Evolutionary conservation across 2,329 filamentous ascomycete species (phyloP).

Genomic region (Colletotrichum lini): DNA sequence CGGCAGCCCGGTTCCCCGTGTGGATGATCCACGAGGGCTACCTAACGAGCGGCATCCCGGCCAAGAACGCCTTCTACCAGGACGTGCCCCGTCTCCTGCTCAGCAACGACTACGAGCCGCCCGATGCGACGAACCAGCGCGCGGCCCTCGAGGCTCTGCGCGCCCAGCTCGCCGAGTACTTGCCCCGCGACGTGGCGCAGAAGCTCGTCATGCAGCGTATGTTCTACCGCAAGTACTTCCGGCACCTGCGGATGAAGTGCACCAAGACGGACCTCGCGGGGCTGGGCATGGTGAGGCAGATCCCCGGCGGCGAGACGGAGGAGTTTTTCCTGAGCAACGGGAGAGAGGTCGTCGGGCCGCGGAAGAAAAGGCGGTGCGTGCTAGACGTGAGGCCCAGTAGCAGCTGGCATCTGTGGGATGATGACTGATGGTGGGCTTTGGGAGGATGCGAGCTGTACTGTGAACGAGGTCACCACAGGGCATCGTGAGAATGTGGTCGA

Average conservation of each 20-base stretch:
- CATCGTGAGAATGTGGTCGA: too few species aligned
- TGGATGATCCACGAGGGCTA: slow-evolving; percentile 43
- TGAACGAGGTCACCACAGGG: too few species aligned
- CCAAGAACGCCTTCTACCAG: slow-evolving; percentile 37
- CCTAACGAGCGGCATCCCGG: slow-evolving; percentile 33
- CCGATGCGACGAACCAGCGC: slow-evolving; percentile 34
- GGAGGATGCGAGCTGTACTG: too few species aligned
- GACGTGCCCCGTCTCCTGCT: slow-evolving; percentile 34
- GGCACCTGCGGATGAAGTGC: slow-evolving; percentile 40
- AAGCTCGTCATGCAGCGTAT: slow-evolving; percentile 40
- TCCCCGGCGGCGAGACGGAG: slow-evolving; percentile 32
- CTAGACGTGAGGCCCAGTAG: slow-evolving; percentile 35
- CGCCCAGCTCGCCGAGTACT: slow-evolving; percentile 25
- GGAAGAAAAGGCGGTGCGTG: slow-evolving; percentile 27
- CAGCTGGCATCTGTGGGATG: slow-evolving; percentile 39
- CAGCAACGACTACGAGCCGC: slow-evolving; percentile 39
- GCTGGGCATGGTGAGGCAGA: slow-evolving; percentile 39
- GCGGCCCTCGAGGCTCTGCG: slow-evolving; percentile 32
- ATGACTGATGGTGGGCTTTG: slow-evolving; percentile 11
- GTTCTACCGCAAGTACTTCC: slow-evolving; percentile 42
- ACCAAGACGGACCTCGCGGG: slow-evolving; percentile 40
- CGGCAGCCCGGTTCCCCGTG: slow-evolving; percentile 36
- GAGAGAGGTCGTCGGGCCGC: slow-evolving; percentile 28
- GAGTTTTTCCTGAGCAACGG: slow-evolving; percentile 41
- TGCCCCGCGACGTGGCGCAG: slow-evolving; percentile 24